Evolutionary conservation across 2,329 filamentous ascomycete genomes (phyloP), one percentile per base, ranked within the genome.

Genomic region (Exophiala dermatitidis): DNA sequence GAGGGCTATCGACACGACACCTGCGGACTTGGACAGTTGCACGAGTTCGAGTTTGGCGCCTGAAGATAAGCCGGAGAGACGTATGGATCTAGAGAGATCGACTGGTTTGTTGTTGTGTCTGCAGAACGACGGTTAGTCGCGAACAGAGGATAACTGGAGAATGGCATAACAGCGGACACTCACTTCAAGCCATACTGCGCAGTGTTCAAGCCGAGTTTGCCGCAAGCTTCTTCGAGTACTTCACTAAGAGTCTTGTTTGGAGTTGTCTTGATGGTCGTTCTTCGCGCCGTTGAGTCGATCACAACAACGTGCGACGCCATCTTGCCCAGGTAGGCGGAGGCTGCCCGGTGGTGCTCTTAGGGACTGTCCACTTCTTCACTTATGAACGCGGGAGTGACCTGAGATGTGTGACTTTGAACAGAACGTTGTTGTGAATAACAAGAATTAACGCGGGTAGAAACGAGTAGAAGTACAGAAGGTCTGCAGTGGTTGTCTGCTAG

Each of bases 41-140:
- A 96, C 85, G 46, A 98, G 86, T 67, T 97, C 90, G 54, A 98
- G 82, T 67, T 94, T 95, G 54, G 93, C 91, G 57, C 93, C 93
- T 36, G 88, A 81, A 8, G 80, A 77, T 4, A 98, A 83, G 46
- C 90, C 88, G 3, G 90, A 86, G 30, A 91, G 82, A 45, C 91
- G 84, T 67, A 90, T 88, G 40, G 88, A 85, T 52, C 89, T 79
- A 4, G 90, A 91, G 5, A 98, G 79, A 65, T 96, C 90, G 54
- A 98, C 75, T 33, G 82, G 77, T 66, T 91, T 95, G 70, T 91
- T 87, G 67, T 89, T 90, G 69, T 90, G 76, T 64, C 86, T 90
- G 53, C 19, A 46, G 19, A 19, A 19, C 19, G 19, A 19, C 19
- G 19, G 19, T 19, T 19, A 19, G 19, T 19, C 19, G 19, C 19